A percentile compares a stretch with the other conserved stretches of the same genome.
phyloP scores from a whole-genome alignment of 2,329 filamentous ascomycete species.

The Endoconidiophora laricicola region DNA sequence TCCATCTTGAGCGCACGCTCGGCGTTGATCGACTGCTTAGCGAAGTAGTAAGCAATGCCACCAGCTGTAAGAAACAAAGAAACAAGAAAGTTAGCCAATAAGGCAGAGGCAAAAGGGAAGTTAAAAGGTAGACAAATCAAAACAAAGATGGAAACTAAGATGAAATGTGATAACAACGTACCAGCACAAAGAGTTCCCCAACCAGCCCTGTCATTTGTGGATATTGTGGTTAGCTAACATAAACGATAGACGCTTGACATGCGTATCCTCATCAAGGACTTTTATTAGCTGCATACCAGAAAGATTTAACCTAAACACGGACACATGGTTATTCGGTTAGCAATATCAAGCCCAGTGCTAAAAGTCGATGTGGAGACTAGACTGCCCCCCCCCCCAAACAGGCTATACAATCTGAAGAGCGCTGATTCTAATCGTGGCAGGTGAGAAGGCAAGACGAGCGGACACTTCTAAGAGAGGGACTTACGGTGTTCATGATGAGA shows the following conservation, averaged over 20 bases:
- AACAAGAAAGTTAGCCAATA: background rate
- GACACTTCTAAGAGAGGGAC: conserved; percentile 15
- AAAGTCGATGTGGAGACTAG: no score
- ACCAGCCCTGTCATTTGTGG: conserved; percentile 47
- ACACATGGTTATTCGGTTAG: conserved; percentile 5
- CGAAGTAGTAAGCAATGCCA: conserved; percentile 86
- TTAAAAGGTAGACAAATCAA: background rate
- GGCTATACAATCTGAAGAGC: no score
- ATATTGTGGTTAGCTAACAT: conserved; percentile 1
- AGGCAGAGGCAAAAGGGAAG: background rate
- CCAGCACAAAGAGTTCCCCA: conserved; percentile 80
- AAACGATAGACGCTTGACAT: background rate
- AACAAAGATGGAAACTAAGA: background rate
- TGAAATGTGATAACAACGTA: conserved; percentile 26
- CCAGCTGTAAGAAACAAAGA: conserved; percentile 41
- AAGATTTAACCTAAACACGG: conserved; percentile 40
- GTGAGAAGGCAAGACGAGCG: background rate
- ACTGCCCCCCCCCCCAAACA: no score
- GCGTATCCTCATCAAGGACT: background rate
- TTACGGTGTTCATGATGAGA: conserved; percentile 37
- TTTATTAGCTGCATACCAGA: conserved; percentile 35
- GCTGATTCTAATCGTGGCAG: background rate
- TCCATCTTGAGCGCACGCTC: conserved; percentile 61
- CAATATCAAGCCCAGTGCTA: conserved; percentile 5
- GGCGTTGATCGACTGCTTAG: conserved; percentile 85